phyloP scores from a whole-genome alignment of 352 stramenopile species.

The Saprolegnia parasitica region DNA sequence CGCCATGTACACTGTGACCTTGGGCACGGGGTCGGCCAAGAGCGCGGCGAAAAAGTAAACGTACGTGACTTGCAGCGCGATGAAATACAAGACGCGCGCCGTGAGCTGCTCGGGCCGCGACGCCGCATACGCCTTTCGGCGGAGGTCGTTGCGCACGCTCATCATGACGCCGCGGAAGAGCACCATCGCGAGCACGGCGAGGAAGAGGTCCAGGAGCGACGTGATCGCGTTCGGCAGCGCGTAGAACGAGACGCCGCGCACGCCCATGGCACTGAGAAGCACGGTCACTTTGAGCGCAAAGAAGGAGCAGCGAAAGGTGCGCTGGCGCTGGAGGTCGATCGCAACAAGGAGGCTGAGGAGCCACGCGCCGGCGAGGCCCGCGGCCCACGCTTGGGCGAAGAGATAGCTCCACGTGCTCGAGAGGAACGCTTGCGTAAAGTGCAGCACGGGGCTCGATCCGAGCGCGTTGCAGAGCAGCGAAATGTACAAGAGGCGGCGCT shows the following conservation, averaged over 20 bases:
- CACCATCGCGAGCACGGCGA: not conserved
- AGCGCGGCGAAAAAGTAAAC: slow-evolving; percentile 25
- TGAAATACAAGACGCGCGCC: slow-evolving; percentile 20
- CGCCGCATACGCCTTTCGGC: slow-evolving; percentile 11
- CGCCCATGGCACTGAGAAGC: not conserved
- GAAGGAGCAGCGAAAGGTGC: not conserved
- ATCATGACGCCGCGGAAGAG: slow-evolving; percentile 22
- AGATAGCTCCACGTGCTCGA: slow-evolving; percentile 15
- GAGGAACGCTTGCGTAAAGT: slow-evolving; percentile 11
- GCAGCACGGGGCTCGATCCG: slow-evolving; percentile 20
- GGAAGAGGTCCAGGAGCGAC: slow-evolving; percentile 8
- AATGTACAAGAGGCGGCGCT: slow-evolving; percentile 18
- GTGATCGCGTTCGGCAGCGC: not conserved
- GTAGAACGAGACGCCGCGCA: slow-evolving; percentile 19
- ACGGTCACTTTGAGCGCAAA: not conserved
- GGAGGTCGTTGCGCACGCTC: slow-evolving; percentile 6
- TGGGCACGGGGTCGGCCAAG: slow-evolving; percentile 3
- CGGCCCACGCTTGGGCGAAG: slow-evolving; percentile 16
- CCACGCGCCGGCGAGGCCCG: slow-evolving; percentile 5
- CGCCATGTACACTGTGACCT: slow-evolving; percentile 17
- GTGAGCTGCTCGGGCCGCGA: slow-evolving; percentile 19
- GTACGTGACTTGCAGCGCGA: slow-evolving; percentile 11
- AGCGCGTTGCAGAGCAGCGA: slow-evolving; percentile 15
- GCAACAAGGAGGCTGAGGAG: slow-evolving; percentile 12
- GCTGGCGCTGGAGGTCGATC: slow-evolving; percentile 20